phyloP scores from a whole-genome alignment of 1,139 yeast genomes.

The Geotrichum bryndzae region DNA sequence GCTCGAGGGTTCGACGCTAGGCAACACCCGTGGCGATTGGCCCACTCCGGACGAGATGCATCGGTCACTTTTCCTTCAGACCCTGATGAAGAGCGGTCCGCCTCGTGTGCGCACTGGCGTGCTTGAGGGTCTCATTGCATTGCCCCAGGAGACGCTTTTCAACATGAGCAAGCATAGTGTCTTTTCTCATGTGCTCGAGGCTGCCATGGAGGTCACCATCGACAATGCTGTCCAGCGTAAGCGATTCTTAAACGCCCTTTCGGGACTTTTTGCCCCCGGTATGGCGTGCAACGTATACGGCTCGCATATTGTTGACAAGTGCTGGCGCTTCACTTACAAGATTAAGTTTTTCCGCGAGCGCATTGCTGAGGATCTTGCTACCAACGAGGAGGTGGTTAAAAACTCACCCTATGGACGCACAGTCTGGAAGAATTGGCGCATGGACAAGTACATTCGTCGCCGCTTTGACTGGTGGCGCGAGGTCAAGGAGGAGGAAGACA shows the following conservation, averaged over 20 bases:
- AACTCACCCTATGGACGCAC: conserved; percentile 80
- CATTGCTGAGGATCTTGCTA: conserved; percentile 61
- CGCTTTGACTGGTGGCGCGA: conserved; percentile 76
- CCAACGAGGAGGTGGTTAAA: conserved; percentile 64
- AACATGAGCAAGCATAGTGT: conserved; percentile 69
- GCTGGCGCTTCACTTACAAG: conserved; percentile 73
- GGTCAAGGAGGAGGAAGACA: conserved; percentile 63
- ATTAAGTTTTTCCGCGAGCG: conserved; percentile 83
- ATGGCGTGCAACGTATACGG: conserved; percentile 85
- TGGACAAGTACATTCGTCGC: conserved; percentile 70
- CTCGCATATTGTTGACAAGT: conserved; percentile 79
- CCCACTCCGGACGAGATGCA: conserved; percentile 88
- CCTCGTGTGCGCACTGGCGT: conserved; percentile 11
- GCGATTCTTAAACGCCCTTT: conserved; percentile 56
- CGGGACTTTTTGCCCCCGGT: conserved; percentile 44
- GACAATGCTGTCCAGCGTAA: conserved; percentile 55
- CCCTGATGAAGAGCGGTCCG: conserved; percentile 35
- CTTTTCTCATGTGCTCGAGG: conserved; percentile 68
- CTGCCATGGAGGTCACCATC: conserved; percentile 33
- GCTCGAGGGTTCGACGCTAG: conserved; percentile 64
- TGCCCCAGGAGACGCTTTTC: conserved; percentile 51
- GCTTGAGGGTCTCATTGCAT: conserved; percentile 54
- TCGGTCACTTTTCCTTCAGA: conserved; percentile 66
- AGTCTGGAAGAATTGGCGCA: conserved; percentile 93
- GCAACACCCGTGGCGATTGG: conserved; percentile 82